Conservation (phyloP, 2,329 filamentous ascomycete genomes). For the Ceratocystis cacaofunesta region DNA sequence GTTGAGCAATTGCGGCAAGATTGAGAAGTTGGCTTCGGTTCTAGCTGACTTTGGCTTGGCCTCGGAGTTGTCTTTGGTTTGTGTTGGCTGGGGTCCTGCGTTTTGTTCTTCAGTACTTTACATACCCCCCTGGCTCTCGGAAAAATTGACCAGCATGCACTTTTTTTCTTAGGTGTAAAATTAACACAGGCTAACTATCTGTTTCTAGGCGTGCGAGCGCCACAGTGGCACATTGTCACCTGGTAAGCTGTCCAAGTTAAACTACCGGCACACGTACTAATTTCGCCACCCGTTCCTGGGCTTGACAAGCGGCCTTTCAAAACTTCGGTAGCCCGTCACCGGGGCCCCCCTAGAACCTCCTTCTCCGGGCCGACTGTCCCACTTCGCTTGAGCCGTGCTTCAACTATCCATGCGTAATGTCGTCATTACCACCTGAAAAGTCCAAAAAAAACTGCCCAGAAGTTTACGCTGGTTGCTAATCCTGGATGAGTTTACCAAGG, state of each 20-base stretch:
- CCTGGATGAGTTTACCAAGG: conserved; percentile 13
- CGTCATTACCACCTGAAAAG: conserved; percentile 10
- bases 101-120: background rate
- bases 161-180: conserved; percentile 9
- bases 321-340: conserved; percentile 16
- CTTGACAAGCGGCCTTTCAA: conserved; percentile 8
- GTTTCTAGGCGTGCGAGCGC: background rate
- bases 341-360: conserved; percentile 9
- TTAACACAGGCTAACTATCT: background rate
- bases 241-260: background rate
- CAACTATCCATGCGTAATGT: conserved; percentile 14
- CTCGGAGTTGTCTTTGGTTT: background rate
- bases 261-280: conserved; percentile 8
- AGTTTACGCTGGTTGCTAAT: conserved; percentile 5
- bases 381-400: conserved; percentile 16
- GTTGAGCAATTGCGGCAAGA: background rate
- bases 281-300: conserved; percentile 15
- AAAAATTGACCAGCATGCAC: conserved; percentile 12
- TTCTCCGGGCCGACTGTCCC: conserved; percentile 17
- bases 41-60: background rate
- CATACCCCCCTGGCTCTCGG: background rate
- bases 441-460: conserved; percentile 13
- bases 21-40: background rate
- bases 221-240: conserved; percentile 16
- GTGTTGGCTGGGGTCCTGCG: background rate